Evolutionary conservation across 805 yeast genomes (phyloP).

Genomic region (Candida lessepsii): DNA sequence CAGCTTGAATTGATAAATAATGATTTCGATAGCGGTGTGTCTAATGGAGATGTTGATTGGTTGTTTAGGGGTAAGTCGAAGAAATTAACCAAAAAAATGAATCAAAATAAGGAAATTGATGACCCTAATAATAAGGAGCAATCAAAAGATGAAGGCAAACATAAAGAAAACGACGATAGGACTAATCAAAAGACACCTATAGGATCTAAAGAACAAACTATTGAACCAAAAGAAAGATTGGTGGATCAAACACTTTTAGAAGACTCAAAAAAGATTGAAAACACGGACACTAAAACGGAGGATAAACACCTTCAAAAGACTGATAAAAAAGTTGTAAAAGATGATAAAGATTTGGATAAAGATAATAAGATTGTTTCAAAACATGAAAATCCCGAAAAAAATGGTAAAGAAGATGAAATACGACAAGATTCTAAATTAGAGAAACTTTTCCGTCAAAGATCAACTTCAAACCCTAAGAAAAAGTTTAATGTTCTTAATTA

Average conservation of each 20-base stretch:
- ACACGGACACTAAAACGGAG: neutral
- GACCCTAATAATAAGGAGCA: slow-evolving; percentile 9
- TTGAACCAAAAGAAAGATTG: neutral
- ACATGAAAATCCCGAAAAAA: neutral
- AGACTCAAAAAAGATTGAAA: neutral
- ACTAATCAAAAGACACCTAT: neutral
- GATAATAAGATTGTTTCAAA: no score
- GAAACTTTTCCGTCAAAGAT: slow-evolving; percentile 14
- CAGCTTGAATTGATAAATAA: slow-evolving; percentile 7
- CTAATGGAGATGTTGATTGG: slow-evolving; percentile 84
- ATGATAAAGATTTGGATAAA: no score
- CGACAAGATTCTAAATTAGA: slow-evolving; percentile 12
- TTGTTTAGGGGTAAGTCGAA: slow-evolving; percentile 74
- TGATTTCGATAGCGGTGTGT: slow-evolving; percentile 48
- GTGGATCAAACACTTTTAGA: neutral
- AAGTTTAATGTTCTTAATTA: slow-evolving; percentile 14
- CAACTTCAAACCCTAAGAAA: slow-evolving; percentile 11
- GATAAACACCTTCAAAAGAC: neutral
- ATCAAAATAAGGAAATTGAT: slow-evolving; percentile 12
- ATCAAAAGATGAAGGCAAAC: neutral
- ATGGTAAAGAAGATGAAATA: slow-evolving; percentile 6
- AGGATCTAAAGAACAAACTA: neutral
- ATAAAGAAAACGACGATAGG: neutral
- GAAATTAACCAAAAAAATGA: slow-evolving; percentile 47
- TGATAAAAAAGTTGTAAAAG: neutral